Evolutionary conservation across 768 basidiomycete species (phyloP).

Genomic region (Suillus subalutaceus): DNA sequence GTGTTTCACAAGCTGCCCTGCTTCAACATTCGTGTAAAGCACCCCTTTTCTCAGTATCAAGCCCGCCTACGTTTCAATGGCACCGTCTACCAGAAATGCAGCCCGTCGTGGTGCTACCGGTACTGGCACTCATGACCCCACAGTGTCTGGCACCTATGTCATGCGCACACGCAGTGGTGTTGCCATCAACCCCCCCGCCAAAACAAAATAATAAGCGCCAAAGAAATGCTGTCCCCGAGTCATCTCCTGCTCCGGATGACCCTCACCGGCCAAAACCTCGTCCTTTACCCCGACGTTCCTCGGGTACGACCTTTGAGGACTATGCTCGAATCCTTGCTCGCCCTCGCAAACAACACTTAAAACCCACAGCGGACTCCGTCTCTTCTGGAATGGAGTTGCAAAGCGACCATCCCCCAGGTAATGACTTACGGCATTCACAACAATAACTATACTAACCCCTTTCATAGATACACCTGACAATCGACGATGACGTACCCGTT

Average conservation of each 20-base stretch:
- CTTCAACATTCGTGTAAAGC: neutral
- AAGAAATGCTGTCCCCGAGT: neutral
- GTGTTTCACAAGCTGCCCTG: neutral
- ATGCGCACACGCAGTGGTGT: neutral
- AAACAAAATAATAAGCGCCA: neutral
- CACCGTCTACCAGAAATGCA: neutral
- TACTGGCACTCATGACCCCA: too few relatives aligned
- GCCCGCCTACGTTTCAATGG: neutral
- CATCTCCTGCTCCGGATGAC: neutral
- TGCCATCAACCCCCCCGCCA: neutral
- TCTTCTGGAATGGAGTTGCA: neutral
- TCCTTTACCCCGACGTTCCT: neutral
- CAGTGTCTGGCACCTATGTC: too few relatives aligned
- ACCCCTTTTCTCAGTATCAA: neutral
- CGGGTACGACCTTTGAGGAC: neutral
- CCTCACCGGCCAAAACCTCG: neutral
- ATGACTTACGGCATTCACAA: neutral
- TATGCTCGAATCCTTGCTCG: neutral
- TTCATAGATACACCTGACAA: neutral
- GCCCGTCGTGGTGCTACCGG: neutral
- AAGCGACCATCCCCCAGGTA: neutral
- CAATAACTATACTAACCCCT: neutral
- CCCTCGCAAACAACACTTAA: neutral
- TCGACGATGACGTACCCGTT: neutral
- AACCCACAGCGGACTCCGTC: neutral